Conservation (phyloP, 805 yeast species). For the Sungouiozyma intestinalis region DNA sequence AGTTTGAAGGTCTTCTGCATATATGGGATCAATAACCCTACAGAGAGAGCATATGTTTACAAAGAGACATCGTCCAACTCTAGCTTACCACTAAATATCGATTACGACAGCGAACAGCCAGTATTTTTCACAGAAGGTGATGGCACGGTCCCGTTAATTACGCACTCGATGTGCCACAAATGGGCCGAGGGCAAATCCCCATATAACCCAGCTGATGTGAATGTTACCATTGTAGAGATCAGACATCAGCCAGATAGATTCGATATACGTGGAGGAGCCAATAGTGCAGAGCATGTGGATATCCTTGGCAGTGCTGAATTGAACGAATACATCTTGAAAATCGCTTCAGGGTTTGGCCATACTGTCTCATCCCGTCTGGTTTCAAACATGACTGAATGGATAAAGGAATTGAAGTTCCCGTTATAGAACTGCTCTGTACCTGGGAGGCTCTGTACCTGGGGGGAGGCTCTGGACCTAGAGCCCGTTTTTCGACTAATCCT, state of each 20-base stretch:
- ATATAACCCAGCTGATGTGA: slow-evolving; percentile 68
- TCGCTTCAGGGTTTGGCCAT: slow-evolving; percentile 75
- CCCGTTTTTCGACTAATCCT: too few species aligned
- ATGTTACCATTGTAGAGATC: slow-evolving; percentile 80
- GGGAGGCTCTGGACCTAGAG: too few species aligned
- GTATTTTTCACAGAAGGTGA: slow-evolving; percentile 88
- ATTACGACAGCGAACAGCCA: slow-evolving; percentile 48
- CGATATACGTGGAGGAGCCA: slow-evolving; percentile 94
- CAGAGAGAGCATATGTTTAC: slow-evolving; percentile 87
- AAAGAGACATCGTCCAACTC: slow-evolving; percentile 37
- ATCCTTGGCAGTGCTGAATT: slow-evolving; percentile 87
- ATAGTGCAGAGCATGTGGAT: slow-evolving; percentile 96
- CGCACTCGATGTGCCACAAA: slow-evolving; percentile 85
- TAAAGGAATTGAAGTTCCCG: slow-evolving; percentile 41
- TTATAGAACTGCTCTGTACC: too few species aligned
- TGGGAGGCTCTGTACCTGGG: too few species aligned
- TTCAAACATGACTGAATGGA: slow-evolving; percentile 56
- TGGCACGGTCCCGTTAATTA: slow-evolving; percentile 81
- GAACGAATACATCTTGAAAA: slow-evolving; percentile 72
- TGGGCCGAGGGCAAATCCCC: slow-evolving; percentile 61
- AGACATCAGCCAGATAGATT: slow-evolving; percentile 87
- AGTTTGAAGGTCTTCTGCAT: slow-evolving; percentile 80
- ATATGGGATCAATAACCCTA: slow-evolving; percentile 94
- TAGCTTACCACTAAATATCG: slow-evolving; percentile 62
- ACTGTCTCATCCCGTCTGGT: slow-evolving; percentile 47